These are phyloP conservation scores for Debaryomyces tyrocola DNA, from an alignment of 805 yeast genomes.

Conservation along the genomic window DNA sequence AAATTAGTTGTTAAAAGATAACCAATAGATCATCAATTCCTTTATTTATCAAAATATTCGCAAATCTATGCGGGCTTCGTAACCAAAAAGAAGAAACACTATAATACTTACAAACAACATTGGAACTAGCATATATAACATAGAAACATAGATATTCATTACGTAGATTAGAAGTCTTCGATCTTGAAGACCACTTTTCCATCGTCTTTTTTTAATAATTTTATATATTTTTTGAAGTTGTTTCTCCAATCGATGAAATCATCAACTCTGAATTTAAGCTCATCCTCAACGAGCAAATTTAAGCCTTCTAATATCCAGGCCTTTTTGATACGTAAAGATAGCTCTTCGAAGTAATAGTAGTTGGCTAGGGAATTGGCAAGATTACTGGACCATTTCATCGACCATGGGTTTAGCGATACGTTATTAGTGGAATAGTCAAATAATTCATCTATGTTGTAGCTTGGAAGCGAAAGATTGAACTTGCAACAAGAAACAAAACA, in stretches of 20 bases:
- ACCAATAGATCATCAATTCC: too few relatives aligned
- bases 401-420: slow-evolving; percentile 34
- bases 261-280: slow-evolving; percentile 31
- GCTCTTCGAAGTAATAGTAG: slow-evolving; percentile 37
- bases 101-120: neutral
- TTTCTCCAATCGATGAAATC: slow-evolving; percentile 39
- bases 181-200: slow-evolving; percentile 34
- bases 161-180: slow-evolving; percentile 32
- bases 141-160: neutral
- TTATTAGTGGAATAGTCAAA: slow-evolving; percentile 17
- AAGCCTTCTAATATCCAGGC: slow-evolving; percentile 38
- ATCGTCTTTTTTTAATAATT: slow-evolving; percentile 26
- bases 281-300: slow-evolving; percentile 21
- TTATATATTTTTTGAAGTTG: slow-evolving; percentile 28
- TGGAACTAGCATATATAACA: neutral
- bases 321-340: slow-evolving; percentile 24
- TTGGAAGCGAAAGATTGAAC: slow-evolving; percentile 27
- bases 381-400: slow-evolving; percentile 30
- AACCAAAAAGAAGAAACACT: too few relatives aligned
- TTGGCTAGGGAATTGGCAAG: slow-evolving; percentile 28
- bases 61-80: too few relatives aligned
- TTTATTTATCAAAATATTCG: too few relatives aligned
- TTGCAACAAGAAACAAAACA: slow-evolving; percentile 36
- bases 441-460: slow-evolving; percentile 32
- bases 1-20: too few relatives aligned